Base-by-base conservation (phyloP, 768 basidiomycete species). In the Tricholoma hemisulphureum region DNA sequence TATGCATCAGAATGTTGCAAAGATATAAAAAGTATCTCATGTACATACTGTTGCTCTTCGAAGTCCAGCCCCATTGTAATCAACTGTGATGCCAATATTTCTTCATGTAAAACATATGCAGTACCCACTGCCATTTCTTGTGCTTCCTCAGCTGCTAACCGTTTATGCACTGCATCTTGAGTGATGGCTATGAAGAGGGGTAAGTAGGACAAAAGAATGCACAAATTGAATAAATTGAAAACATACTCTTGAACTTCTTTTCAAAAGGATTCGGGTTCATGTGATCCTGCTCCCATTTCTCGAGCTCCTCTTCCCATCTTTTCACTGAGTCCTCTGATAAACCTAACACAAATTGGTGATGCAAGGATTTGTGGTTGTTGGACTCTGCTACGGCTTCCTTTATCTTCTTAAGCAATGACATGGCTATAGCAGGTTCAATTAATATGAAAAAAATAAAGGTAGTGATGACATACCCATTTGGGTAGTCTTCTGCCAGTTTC, bases 41-140 rank as follows among this genome's bases (percentile, higher is more conserved):
- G 6, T 43, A 50, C 54, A 11, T 50, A 59, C 58, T 59, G 58
- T 41, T 59, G 53, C 5, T 48, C 43, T 46, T 59, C 35, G 11
- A 59, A 48, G 35, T 59, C 58, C 14, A 59, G 45, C 13, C 58
- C 58, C 32, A 59, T 59, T 6, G 46, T 55, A 24, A 59, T 55
- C 29, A 59, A 39, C 43, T 31, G 46, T 21, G 31, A n/a, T 3
- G 58, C 58, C 11, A 37, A 59, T 26, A 59, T 39, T 21, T 26
- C 39, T 18, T 39, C 29, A 34, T 59, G 58, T 21, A 50, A 26
- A 10, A 59, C 32, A 32, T 55, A 59, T 13, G 58, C 58, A 6
- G 39, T 48, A 21, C 53, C 58, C 21, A 7, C 29, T 14, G 21
- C 45, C 34, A 45, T 58, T 23, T 23, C 24, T 16, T 55, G 26